Evolutionary conservation across 352 stramenopile genomes (phyloP), one percentile per base, ranked within the genome.

Genomic region (Pythium dissimile): DNA sequence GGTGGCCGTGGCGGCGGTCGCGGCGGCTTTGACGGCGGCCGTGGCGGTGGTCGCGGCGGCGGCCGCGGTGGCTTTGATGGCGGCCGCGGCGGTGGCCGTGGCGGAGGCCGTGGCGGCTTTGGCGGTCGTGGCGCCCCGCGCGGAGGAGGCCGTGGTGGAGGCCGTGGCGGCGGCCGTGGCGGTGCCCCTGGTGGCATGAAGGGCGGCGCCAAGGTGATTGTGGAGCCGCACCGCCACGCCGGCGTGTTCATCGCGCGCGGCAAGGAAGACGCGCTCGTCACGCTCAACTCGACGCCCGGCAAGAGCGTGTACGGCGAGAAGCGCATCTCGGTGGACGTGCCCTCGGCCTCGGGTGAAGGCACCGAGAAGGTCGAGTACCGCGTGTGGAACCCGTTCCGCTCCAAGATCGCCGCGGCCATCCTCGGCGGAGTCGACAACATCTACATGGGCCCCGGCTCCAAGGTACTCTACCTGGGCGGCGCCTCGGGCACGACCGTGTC

Each of bases 221-320:
- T 99, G 37, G 96, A 99, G 77, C 96, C 97, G 52, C 96, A 99
- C 76, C 90, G 96, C 70, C 97, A 99, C 84, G 91, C 96, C 58
- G 97, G 97, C 62, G 94, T 99, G 38, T 99, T 99, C 75, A 98
- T 99, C 60, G 97, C 97, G 39, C 89, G 94, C 51, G 85, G 88
- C 66, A 99, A 99, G 84, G 97, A 99, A 73, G 97, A 99, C 81
- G 96, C 96, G 16, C 78, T 99, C 27, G 97, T 99, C 54, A 99
- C 97, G 27, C 88, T 99, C 51, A 99, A 99, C 79, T 97, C 92
- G 61, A 98, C 97, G 24, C 97, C 97, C 26, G 97, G 97, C 69
- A 98, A 99, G 84, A 91, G 67, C n/a, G 97, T 99, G 32, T 99
- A 99, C 80, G 97, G 97, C 59, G 97, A 99, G 77, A 99, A 99